phyloP scores from a whole-genome alignment of 768 basidiomycete genomes.

The Panellus pusillus region DNA sequence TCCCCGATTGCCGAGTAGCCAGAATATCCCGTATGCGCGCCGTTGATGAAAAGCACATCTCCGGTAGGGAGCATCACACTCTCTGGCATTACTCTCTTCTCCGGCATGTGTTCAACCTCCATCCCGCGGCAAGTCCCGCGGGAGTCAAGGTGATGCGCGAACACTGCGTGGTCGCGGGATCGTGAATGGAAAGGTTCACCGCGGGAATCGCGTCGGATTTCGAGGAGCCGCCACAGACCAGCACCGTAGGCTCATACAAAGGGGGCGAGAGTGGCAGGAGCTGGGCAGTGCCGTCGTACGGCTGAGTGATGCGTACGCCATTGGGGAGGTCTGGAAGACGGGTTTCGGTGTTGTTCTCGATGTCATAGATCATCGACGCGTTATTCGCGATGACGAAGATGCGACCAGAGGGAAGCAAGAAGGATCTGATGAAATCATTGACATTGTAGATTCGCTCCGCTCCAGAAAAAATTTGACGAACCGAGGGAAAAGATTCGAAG shows the following conservation, averaged over 20 bases:
- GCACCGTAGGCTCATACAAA: conserved; percentile 46
- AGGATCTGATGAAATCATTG: conserved; percentile 35
- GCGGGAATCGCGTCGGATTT: conserved; percentile 43
- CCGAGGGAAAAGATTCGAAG: conserved; percentile 16
- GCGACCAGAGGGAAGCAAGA: conserved; percentile 47
- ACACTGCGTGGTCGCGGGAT: conserved; percentile 53
- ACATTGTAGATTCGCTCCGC: conserved; percentile 28
- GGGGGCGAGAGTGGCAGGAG: conserved; percentile 49
- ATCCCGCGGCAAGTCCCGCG: conserved; percentile 48
- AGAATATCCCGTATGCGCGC: conserved; percentile 28
- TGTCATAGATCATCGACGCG: conserved; percentile 34
- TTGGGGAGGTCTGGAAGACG: conserved; percentile 52
- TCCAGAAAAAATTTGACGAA: conserved; percentile 1
- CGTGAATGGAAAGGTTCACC: conserved; percentile 47
- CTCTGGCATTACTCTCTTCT: conserved; percentile 56
- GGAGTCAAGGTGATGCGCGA: conserved; percentile 47
- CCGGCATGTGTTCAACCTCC: conserved; percentile 52
- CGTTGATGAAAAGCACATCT: conserved; percentile 50
- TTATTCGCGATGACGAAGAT: conserved; percentile 56
- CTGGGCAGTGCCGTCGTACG: conserved; percentile 53
- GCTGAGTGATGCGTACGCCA: conserved; percentile 59
- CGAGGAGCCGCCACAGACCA: conserved; percentile 54
- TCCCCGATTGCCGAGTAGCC: conserved; percentile 41
- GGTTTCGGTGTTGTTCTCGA: conserved; percentile 39
- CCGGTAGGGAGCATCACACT: conserved; percentile 58